These are phyloP conservation scores for Aspergillus luchuensis DNA, from an alignment of 2,329 filamentous ascomycete species.

Conservation along the genomic window DNA sequence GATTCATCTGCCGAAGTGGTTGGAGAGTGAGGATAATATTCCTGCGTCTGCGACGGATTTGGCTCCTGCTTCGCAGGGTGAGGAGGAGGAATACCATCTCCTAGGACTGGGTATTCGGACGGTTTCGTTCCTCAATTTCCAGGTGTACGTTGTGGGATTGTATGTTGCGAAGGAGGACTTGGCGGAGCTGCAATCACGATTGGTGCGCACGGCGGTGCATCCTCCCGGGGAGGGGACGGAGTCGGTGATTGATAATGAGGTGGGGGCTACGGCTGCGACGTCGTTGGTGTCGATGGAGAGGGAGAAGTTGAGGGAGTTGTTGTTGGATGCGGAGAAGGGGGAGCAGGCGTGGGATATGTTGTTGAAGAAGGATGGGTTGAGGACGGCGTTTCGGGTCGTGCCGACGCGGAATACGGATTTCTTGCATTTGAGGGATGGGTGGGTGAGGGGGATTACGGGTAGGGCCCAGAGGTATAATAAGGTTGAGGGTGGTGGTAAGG, in stretches of 20 bases:
- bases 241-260: conserved; percentile 25
- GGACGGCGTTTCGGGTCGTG: conserved; percentile 78
- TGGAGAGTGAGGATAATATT: conserved; percentile 29
- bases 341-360: conserved; percentile 75
- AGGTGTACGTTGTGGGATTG: conserved; percentile 87
- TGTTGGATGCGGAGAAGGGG: conserved; percentile 70
- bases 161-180: conserved; percentile 53
- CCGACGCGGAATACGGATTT: conserved; percentile 96
- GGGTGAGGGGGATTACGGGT: conserved; percentile 79
- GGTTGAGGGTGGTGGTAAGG: conserved; percentile 3
- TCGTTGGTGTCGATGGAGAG: conserved; percentile 83
- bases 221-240: conserved; percentile 27
- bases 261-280: conserved; percentile 69
- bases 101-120: conserved; percentile 85
- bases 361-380: conserved; percentile 66
- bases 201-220: conserved; percentile 68
- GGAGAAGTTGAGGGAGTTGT: conserved; percentile 65
- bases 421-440: conserved; percentile 85
- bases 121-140: conserved; percentile 84
- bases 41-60: conserved; percentile 38
- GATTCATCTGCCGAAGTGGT: conserved; percentile 61
- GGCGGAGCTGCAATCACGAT: conserved; percentile 72
- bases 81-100: conserved; percentile 72
- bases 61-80: too few species aligned
- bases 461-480: conserved; percentile 61